Evolutionary conservation across 805 yeast genomes (phyloP).

Genomic region (Ogataea philodendri): DNA sequence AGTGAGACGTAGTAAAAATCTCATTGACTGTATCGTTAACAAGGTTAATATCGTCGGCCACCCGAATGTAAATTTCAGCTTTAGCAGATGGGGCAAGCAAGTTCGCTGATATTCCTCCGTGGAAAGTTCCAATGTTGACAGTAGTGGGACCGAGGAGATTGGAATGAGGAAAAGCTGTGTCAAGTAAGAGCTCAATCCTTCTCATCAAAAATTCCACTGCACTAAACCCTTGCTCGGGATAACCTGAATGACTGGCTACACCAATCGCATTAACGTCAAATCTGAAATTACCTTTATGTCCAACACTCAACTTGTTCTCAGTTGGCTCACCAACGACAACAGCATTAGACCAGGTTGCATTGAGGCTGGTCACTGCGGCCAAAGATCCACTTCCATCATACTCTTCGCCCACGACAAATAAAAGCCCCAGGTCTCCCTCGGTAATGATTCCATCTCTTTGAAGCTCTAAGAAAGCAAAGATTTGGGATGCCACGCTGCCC

Average conservation of each 20-base stretch:
- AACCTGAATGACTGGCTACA: conserved; percentile 57
- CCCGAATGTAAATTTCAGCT: conserved; percentile 48
- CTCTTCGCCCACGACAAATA: conserved; percentile 66
- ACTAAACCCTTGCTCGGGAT: conserved; percentile 58
- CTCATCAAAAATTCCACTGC: conserved; percentile 53
- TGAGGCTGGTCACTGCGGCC: conserved; percentile 38
- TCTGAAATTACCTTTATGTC: conserved; percentile 55
- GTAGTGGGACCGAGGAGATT: conserved; percentile 56
- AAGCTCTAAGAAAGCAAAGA: conserved; percentile 46
- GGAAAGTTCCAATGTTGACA: conserved; percentile 50
- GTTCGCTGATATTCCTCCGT: conserved; percentile 60
- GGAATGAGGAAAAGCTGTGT: conserved; percentile 42
- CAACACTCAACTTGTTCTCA: conserved; percentile 58
- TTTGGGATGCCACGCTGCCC: conserved; percentile 57
- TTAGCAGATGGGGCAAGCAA: conserved; percentile 54
- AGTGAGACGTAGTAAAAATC: conserved; percentile 24
- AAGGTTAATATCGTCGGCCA: conserved; percentile 43
- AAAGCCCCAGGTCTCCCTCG: conserved; percentile 53
- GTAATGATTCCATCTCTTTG: conserved; percentile 32
- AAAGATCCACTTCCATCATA: conserved; percentile 56
- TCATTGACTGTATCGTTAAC: conserved; percentile 37
- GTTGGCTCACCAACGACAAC: conserved; percentile 71
- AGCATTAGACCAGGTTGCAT: conserved; percentile 45
- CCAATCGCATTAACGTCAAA: conserved; percentile 45
- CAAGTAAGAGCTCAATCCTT: conserved; percentile 39